Evolutionary conservation across 495 filamentous ascomycete genomes (phyloP).

Genomic region (Talaromyces liani): DNA sequence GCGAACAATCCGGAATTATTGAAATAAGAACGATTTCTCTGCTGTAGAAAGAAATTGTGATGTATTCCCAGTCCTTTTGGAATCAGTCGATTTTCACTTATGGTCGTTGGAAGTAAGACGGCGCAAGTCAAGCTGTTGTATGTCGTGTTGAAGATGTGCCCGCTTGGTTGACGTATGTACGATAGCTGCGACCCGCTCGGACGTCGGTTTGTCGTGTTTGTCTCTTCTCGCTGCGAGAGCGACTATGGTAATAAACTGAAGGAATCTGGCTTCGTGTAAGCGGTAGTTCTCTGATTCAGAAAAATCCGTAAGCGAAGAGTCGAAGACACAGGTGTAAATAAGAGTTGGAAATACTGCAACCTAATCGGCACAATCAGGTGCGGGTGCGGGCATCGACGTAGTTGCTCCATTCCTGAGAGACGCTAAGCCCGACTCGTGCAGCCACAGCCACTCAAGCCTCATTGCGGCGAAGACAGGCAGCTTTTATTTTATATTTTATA

Average conservation of each 20-base stretch:
- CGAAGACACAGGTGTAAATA: neutral
- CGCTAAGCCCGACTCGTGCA: neutral
- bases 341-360: conserved; percentile 2
- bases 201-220: neutral
- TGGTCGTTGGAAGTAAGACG: neutral
- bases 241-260: neutral
- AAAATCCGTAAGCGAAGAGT: no score
- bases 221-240: neutral
- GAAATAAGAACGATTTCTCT: neutral
- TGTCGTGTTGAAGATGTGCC: neutral
- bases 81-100: neutral
- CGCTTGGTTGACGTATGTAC: conserved; percentile 2
- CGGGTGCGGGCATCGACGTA: neutral
- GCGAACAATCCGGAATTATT: neutral
- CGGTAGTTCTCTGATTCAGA: no score
- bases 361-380: neutral
- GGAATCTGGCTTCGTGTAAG: neutral
- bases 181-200: neutral
- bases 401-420: neutral
- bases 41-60: neutral
- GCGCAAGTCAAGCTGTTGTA: neutral
- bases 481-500: neutral
- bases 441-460: neutral
- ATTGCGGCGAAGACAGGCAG: neutral
- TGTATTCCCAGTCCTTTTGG: neutral